phyloP scores from a whole-genome alignment of 495 filamentous ascomycete species.

The Pyrenopolyporus hunteri region DNA sequence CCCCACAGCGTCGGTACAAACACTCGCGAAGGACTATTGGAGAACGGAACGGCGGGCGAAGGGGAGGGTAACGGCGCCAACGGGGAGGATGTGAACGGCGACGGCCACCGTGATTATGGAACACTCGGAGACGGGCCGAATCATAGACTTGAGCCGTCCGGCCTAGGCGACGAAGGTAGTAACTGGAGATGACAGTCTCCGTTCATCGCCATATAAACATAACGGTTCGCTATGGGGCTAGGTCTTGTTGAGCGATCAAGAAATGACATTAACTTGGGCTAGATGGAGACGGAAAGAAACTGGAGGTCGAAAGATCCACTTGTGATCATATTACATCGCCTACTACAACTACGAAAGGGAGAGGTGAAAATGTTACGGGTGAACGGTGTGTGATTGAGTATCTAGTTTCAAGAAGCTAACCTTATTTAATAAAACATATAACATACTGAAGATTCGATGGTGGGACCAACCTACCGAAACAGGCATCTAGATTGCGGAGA shows the following conservation, averaged over 20 bases:
- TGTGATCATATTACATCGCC: too few species aligned
- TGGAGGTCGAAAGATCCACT: too few species aligned
- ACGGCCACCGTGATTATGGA: constrained; percentile 6
- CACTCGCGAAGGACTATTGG: constrained; percentile 24
- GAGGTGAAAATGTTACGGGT: too few species aligned
- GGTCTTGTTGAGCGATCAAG: background rate
- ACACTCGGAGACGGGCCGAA: constrained; percentile 9
- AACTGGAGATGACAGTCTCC: constrained; percentile 12
- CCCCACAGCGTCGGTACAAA: constrained; percentile 3
- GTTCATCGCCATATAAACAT: background rate
- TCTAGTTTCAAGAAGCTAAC: background rate
- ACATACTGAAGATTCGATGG: background rate
- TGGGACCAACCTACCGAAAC: background rate
- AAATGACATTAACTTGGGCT: too few species aligned
- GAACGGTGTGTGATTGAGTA: too few species aligned
- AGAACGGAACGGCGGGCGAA: constrained; percentile 13
- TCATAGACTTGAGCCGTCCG: constrained; percentile 33
- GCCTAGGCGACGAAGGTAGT: constrained; percentile 25
- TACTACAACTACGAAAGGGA: too few species aligned
- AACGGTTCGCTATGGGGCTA: background rate
- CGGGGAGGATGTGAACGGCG: background rate
- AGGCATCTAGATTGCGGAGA: background rate
- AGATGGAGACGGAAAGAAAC: too few species aligned
- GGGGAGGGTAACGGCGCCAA: background rate
- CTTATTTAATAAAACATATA: background rate